Evolutionary conservation across 495 filamentous ascomycete species (phyloP), one percentile per base, ranked within the genome.

Genomic region (Talaromyces nanjingensis): DNA sequence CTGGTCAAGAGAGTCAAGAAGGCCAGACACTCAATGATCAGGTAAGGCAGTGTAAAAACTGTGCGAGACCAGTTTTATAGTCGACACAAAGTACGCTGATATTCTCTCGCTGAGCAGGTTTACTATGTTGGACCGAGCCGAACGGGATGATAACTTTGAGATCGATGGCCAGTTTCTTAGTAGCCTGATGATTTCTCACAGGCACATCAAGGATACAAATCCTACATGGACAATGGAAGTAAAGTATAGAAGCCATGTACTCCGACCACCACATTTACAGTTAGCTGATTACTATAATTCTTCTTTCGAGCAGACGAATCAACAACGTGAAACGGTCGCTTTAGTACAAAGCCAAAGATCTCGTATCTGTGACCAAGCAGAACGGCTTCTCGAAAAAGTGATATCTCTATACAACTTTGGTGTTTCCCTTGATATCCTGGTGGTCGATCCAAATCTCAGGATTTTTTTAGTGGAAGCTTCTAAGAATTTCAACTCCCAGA

Each of bases 141-240:
- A 59, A 59, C 29, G 6, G 27, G 31, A 59, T 59, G n/a, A 59
- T 59, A 59, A 59, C 53, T 55, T 55, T 31, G 25, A 59, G 56
- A 59, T 37, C n/a, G 33, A 37, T 59, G 56, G 31, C 56, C 56
- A 33, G 29, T 59, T 59, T 59, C 29, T 59, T 59, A 37, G 31
- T 59, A 37, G 56, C 56, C 29, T 59, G 56, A 59, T 59, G 56
- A 37, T 59, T 59, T 59, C 29, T 59, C 37, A 37, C 56, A 59
- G 56, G 29, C 24, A 59, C 31, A 59, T 59, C 29, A 59, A 37
- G 56, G 56, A 59, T 37, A 59, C 56, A 59, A 59, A 12, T 4
- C 27, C 27, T 59, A 59, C 29, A 59, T 37, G 53, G 53, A 55
- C 53, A 55, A 55, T 55, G 53, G 8, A 55, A 59, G 27, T 59